Percentiles rank a stretch among this genome's conserved stretches.
These are phyloP conservation scores for Citrus unshiu DNA, from an alignment of 345 rosid genomes.

Conservation along the genomic window DNA sequence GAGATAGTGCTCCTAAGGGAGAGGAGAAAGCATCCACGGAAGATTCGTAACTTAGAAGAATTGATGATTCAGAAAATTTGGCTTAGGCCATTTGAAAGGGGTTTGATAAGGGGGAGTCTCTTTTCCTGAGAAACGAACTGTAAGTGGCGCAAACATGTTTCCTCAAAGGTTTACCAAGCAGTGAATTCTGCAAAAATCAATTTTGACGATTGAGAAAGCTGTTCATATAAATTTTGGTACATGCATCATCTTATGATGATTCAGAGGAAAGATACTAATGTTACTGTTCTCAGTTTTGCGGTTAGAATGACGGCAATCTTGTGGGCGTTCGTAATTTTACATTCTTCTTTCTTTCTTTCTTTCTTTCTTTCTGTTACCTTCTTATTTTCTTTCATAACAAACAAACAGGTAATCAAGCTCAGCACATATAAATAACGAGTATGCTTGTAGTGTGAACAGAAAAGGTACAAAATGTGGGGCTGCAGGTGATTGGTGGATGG, in stretches of 20 bases:
- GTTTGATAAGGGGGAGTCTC: neutral
- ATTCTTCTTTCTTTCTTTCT: neutral
- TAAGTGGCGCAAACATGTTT: neutral
- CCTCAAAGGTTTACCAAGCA: neutral
- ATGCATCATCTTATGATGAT: neutral
- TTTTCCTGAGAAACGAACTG: neutral
- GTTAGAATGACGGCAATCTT: too few relatives aligned
- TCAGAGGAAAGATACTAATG: neutral
- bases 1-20: conserved; percentile 14
- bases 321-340: neutral
- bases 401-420: neutral
- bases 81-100: neutral
- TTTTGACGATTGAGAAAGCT: conserved; percentile 19
- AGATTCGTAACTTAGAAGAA: conserved; percentile 1
- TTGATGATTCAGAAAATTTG: neutral
- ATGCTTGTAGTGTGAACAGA: neutral
- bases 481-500: too few relatives aligned
- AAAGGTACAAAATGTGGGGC: fast-evolving
- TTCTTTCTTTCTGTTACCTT: neutral
- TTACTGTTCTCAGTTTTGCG: neutral
- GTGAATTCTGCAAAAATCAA: conserved; percentile 1
- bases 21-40: conserved; percentile 13
- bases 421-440: neutral
- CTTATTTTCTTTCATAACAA: neutral
- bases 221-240: conserved; percentile 10